Percentiles rank a stretch among this genome's conserved stretches.
phyloP scores from a whole-genome alignment of 192 early-diverging fungal species.

The Spinellus fusiger region DNA sequence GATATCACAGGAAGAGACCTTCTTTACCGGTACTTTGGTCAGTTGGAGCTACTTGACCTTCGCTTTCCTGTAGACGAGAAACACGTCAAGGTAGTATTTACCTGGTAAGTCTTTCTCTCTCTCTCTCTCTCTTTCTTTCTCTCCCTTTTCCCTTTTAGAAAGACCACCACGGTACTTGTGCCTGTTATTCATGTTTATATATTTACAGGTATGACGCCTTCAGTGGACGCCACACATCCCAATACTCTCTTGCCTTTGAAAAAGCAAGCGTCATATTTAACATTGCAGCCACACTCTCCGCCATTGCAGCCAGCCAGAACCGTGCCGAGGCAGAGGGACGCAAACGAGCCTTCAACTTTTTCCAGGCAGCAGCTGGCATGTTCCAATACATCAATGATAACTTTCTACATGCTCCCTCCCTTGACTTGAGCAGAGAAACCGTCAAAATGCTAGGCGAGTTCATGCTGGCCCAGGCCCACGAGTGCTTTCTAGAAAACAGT shows the following conservation, averaged over 20 bases:
- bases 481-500: slow-evolving; percentile 84
- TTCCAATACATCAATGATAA: slow-evolving; percentile 97
- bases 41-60: slow-evolving; percentile 89
- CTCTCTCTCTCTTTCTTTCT: background rate
- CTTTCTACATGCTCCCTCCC: slow-evolving; percentile 93
- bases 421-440: slow-evolving; percentile 85
- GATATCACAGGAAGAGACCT: slow-evolving; percentile 91
- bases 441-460: slow-evolving; percentile 78
- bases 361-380: slow-evolving; percentile 90
- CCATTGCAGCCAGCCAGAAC: slow-evolving; percentile 71
- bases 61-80: slow-evolving; percentile 93
- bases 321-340: slow-evolving; percentile 67
- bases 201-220: slow-evolving; percentile 75
- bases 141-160: slow-evolving; percentile 6
- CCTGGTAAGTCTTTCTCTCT: slow-evolving; percentile 59
- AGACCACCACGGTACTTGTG: background rate
- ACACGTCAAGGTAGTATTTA: slow-evolving; percentile 82
- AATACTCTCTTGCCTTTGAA: slow-evolving; percentile 94
- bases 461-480: slow-evolving; percentile 95
- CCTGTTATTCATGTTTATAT: slow-evolving; percentile 3
- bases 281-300: slow-evolving; percentile 73
- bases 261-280: slow-evolving; percentile 96
- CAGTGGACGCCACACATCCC: slow-evolving; percentile 65
- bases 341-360: slow-evolving; percentile 83
- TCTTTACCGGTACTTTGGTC: slow-evolving; percentile 94